Conservation (phyloP, 2,329 filamentous ascomycete genomes). For the Hypoxylon sp. region DNA sequence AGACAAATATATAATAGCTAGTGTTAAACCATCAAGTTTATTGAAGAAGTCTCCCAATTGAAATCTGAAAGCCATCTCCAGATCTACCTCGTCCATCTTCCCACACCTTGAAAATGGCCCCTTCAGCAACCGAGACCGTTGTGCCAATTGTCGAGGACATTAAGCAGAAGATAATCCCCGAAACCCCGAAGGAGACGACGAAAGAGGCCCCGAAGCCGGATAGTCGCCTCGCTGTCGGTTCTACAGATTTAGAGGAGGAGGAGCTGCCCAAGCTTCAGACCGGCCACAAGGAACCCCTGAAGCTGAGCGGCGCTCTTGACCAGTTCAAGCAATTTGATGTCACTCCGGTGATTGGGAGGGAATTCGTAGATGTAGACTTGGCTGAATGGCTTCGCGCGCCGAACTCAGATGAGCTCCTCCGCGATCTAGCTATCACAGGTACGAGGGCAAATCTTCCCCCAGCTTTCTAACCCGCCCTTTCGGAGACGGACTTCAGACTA, state of each 20-base stretch:
- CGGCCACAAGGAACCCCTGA: slow-evolving; percentile 56
- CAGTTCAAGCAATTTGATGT: slow-evolving; percentile 67
- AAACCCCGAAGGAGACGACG: slow-evolving; percentile 20
- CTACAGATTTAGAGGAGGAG: slow-evolving; percentile 34
- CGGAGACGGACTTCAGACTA: background rate
- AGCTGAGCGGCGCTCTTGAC: slow-evolving; percentile 64
- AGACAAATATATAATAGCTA: slow-evolving; percentile 17
- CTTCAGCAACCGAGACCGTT: slow-evolving; percentile 47
- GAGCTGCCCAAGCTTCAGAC: slow-evolving; percentile 44
- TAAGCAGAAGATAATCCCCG: slow-evolving; percentile 43
- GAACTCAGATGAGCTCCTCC: slow-evolving; percentile 72
- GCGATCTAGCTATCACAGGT: slow-evolving; percentile 77
- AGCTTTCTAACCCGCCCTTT: background rate
- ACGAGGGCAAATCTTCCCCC: slow-evolving; percentile 39
- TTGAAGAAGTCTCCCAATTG: background rate
- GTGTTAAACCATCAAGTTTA: background rate
- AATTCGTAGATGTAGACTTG: slow-evolving; percentile 70
- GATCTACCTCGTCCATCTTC: background rate
- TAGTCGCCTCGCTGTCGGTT: slow-evolving; percentile 33
- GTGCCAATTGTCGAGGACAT: slow-evolving; percentile 43
- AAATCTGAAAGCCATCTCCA: slow-evolving; percentile 15
- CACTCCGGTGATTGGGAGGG: slow-evolving; percentile 72
- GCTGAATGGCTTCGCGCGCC: slow-evolving; percentile 71
- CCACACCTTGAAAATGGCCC: slow-evolving; percentile 40
- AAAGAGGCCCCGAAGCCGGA: slow-evolving; percentile 17